Evolutionary conservation across 2,329 filamentous ascomycete species (phyloP), one percentile per base, ranked within the genome.

Genomic region (Phialemoniopsis sp.): DNA sequence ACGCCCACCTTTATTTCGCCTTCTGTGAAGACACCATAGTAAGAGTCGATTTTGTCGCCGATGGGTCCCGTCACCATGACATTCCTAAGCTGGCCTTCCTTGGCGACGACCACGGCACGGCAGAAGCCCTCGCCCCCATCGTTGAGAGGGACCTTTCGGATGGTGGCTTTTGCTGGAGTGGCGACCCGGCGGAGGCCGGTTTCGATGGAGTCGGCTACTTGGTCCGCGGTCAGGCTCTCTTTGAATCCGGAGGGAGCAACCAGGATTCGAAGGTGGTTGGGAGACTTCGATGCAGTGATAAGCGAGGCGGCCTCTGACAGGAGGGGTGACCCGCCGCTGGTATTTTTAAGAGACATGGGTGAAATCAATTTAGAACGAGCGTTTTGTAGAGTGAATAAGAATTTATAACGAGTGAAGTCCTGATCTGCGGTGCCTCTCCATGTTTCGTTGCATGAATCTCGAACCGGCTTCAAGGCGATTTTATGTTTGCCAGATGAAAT

Each of bases 201-300:
- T 46, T 72, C 68, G 40, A 76, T 76, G 39, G 70, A 72, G 40
- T 70, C 60, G 1, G 72, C 71, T 2, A 70, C 71, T n/a, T 59
- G 56, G 13, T 66, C 58, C 4, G 72, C 68, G 13, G 66, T 60
- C 4, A 76, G 62, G 36, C 70, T 73, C 18, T 73, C 72, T 42
- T 76, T 76, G 60, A 76, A 76, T 3, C 72, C 72, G 1, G 71
- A 75, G 0, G 73, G 72, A 13, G 68, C 70, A 29, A 76, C 62
- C 36, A 76, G 62, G 17, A 76, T 41, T 15, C 38, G 39, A 4
- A 41, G 39, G 10, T 17, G 10, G 10, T 33, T 9, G 14, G 6
- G 13, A 12, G 31, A 33, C 31, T 16, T 33, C 8, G 15, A n/a
- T n/a, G n/a, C n/a, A n/a, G n/a, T n/a, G n/a, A n/a, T n/a, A n/a